phyloP scores from a whole-genome alignment of 768 basidiomycete species.

The Termitomyces sp. region DNA sequence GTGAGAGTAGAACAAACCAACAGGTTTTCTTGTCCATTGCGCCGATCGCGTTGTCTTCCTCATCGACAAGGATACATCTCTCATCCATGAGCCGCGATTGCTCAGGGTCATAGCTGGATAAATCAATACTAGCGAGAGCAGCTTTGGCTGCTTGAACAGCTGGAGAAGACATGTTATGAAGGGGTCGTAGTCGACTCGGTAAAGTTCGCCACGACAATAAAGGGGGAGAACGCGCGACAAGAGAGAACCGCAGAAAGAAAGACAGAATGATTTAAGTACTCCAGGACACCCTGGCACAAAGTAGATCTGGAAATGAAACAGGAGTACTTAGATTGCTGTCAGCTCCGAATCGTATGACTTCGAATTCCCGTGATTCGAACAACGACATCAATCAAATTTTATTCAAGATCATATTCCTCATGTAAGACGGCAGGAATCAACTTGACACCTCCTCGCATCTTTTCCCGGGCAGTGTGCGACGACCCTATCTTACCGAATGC shows the following conservation, averaged over 20 bases:
- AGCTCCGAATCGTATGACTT: conserved; percentile 10
- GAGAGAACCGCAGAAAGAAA: neutral
- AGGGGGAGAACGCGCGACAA: neutral
- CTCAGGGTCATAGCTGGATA: conserved; percentile 84
- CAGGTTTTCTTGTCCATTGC: conserved; percentile 96
- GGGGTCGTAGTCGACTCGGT: conserved; percentile 4
- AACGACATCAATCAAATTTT: too few species aligned
- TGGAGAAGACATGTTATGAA: conserved; percentile 48
- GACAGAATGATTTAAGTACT: conserved; percentile 5
- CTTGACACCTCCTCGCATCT: too few species aligned
- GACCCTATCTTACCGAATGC: too few species aligned
- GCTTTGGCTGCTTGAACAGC: conserved; percentile 62
- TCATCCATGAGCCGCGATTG: conserved; percentile 97
- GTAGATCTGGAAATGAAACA: conserved; percentile 10
- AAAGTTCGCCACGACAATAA: neutral
- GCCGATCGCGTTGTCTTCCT: conserved; percentile 81
- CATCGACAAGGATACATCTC: conserved; percentile 88
- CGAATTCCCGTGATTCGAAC: too few species aligned
- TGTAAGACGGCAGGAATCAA: too few species aligned
- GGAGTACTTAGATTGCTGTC: conserved; percentile 9
- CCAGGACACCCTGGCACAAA: conserved; percentile 1
- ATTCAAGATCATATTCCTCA: too few species aligned
- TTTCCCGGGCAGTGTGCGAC: too few species aligned
- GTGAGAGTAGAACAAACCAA: conserved; percentile 36
- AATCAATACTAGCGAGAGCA: conserved; percentile 71